Evolutionary conservation across 306 rosid genomes (phyloP).

Genomic region (Malus asiatica): DNA sequence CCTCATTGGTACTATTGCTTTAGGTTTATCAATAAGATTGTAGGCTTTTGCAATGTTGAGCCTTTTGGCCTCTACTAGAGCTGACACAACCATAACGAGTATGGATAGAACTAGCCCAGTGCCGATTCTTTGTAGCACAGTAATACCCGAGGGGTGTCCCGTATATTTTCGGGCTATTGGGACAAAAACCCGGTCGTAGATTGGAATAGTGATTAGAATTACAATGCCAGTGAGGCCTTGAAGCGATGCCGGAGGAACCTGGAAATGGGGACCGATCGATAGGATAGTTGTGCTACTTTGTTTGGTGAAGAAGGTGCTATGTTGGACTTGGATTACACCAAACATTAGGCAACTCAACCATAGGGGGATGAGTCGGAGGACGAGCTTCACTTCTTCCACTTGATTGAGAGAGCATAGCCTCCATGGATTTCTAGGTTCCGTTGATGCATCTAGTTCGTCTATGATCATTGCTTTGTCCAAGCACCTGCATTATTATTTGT

Average conservation of each 20-base stretch:
- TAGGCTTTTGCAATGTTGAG: conserved; percentile 29
- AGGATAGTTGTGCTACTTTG: conserved; percentile 56
- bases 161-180: conserved; percentile 40
- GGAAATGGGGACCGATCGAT: conserved; percentile 45
- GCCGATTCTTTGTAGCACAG: conserved; percentile 62
- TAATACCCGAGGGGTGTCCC: conserved; percentile 44
- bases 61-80: conserved; percentile 50
- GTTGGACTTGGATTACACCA: conserved; percentile 45
- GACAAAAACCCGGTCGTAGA: conserved; percentile 52
- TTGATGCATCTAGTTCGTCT: conserved; percentile 40
- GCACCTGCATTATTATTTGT: conserved; percentile 23
- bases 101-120: conserved; percentile 55
- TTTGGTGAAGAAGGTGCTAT: conserved; percentile 55
- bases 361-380: conserved; percentile 57
- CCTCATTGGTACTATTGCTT: conserved; percentile 43
- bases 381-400: conserved; percentile 72
- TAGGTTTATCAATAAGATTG: conserved; percentile 37
- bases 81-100: conserved; percentile 50
- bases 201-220: conserved; percentile 35
- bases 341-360: conserved; percentile 70
- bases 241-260: conserved; percentile 60
- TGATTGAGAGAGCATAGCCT: conserved; percentile 61
- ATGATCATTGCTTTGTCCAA: conserved; percentile 59
- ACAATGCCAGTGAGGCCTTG: conserved; percentile 44
- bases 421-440: conserved; percentile 56